Evolutionary conservation across 1,284 basidiomycete species (phyloP).

Genomic region (Neonothopanus nambi): DNA sequence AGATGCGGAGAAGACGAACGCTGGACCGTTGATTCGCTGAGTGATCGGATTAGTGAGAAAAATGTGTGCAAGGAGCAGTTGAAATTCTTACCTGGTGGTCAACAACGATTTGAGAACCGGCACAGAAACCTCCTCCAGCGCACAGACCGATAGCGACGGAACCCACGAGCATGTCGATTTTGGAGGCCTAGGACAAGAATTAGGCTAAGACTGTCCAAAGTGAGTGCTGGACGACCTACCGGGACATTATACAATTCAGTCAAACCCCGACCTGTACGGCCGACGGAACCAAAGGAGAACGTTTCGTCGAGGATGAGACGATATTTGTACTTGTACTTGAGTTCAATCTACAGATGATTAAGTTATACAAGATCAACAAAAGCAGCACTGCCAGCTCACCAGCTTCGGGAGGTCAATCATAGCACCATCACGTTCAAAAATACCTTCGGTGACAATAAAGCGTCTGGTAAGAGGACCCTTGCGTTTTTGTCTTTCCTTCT

Average conservation of each 20-base stretch:
- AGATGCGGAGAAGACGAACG: conserved; percentile 96
- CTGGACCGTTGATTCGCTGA: conserved; percentile 94
- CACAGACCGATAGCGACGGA: conserved; percentile 87
- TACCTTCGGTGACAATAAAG: conserved; percentile 97
- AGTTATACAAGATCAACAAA: not conserved
- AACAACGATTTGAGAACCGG: conserved; percentile 82
- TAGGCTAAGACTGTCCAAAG: not conserved
- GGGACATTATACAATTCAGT: conserved; percentile 94
- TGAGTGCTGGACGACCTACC: conserved; percentile 43
- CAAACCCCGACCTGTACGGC: conserved; percentile 90
- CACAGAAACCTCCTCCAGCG: conserved; percentile 93
- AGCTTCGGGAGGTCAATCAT: conserved; percentile 91
- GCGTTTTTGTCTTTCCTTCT: conserved; percentile 87
- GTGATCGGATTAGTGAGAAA: conserved; percentile 2
- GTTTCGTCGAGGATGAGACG: conserved; percentile 94
- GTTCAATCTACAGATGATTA: conserved; percentile 66
- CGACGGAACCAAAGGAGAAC: conserved; percentile 91
- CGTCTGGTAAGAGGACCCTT: conserved; percentile 81
- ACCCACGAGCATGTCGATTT: conserved; percentile 83
- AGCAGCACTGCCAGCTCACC: conserved; percentile 44
- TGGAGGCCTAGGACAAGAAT: conserved; percentile 48
- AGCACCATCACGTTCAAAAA: conserved; percentile 93
- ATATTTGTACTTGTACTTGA: conserved; percentile 96
- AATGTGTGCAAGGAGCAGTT: not conserved
- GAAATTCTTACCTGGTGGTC: conserved; percentile 77